Evolutionary conservation across 2,329 filamentous ascomycete species (phyloP), one percentile per base, ranked within the genome.

Genomic region (Diaporthe australafricana): DNA sequence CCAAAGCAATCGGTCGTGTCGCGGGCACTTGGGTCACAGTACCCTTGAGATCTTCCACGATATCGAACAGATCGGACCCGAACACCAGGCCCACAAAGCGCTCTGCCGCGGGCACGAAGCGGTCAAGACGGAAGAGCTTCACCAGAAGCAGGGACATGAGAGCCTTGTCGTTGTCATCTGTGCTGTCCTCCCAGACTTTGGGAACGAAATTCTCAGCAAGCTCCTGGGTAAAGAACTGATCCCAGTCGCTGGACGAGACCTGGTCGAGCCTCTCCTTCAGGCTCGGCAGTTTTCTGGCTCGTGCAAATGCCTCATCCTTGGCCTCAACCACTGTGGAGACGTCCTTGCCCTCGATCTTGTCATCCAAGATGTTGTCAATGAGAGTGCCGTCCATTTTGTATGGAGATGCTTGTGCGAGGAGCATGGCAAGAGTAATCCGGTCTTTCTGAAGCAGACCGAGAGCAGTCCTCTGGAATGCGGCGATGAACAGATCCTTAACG

Each of bases 71-170:
- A 62, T 92, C 91, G 60, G 90, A 84, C 8, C 96, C 96, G 80
- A 99, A 98, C 6, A 98, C 94, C 9, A 91, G 88, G 12, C 89
- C 89, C 40, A 97, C 94, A 77, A 99, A 98, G n/a, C 91, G 91
- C 83, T 99, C 95, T 0, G 95, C 95, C 20, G 93, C 91, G 17
- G 97, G 96, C 17, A 99, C 94, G 77, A 99, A 97, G 52, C 97
- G 92, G 81, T 99, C 96, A 77, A 98, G 92, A 72, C 97, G 93
- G 89, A 97, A 97, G 22, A 98, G 87, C 83, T 98, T 99, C 83
- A 99, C 89, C 20, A 99, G 87, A 8, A 99, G 86, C 68, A 99
- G 89, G n/a, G 94, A 93, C 62, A 93, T 87, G 32, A 99, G 89
- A 22, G 93, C 90, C 81, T 93, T 90, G 81, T 98, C 94, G 71